These are phyloP conservation scores for Alternaria consortialis DNA, from an alignment of 2,329 filamentous ascomycete species.

Conservation along the genomic window DNA sequence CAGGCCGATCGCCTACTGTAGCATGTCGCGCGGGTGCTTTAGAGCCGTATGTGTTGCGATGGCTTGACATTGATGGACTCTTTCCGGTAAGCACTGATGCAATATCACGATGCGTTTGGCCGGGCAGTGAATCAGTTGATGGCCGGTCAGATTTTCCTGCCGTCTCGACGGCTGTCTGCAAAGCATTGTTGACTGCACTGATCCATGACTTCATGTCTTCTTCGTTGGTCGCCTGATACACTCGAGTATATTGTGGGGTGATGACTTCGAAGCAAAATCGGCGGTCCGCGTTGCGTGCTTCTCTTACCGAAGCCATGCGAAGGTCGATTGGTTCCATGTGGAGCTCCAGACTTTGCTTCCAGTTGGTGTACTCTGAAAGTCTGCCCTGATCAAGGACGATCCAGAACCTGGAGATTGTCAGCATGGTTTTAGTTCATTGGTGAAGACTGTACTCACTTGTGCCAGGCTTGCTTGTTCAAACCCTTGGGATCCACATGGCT, in stretches of 20 bases:
- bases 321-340: constrained; percentile 99
- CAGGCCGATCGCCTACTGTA: constrained; percentile 88
- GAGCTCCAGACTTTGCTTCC: constrained; percentile 95
- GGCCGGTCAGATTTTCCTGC: constrained; percentile 64
- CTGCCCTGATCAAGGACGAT: constrained; percentile 97
- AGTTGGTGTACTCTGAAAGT: constrained; percentile 97
- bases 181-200: constrained; percentile 91
- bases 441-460: constrained; percentile 75
- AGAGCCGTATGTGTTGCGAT: constrained; percentile 59
- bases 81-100: constrained; percentile 94
- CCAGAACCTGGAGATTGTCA: constrained; percentile 77
- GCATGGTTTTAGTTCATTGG: background rate
- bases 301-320: constrained; percentile 93
- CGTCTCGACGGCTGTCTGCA: constrained; percentile 94
- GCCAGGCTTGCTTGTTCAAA: constrained; percentile 97
- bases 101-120: constrained; percentile 80
- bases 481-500: constrained; percentile 95
- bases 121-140: constrained; percentile 60
- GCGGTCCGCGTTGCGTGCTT: constrained; percentile 92
- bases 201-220: constrained; percentile 99
- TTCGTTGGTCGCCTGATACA: constrained; percentile 97
- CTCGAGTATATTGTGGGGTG: constrained; percentile 92
- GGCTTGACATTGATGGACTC: constrained; percentile 74
- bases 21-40: constrained; percentile 80
- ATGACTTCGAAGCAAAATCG: constrained; percentile 99